Conservation (phyloP, 495 filamentous ascomycete species). For the Mytilinidion resinicola region DNA sequence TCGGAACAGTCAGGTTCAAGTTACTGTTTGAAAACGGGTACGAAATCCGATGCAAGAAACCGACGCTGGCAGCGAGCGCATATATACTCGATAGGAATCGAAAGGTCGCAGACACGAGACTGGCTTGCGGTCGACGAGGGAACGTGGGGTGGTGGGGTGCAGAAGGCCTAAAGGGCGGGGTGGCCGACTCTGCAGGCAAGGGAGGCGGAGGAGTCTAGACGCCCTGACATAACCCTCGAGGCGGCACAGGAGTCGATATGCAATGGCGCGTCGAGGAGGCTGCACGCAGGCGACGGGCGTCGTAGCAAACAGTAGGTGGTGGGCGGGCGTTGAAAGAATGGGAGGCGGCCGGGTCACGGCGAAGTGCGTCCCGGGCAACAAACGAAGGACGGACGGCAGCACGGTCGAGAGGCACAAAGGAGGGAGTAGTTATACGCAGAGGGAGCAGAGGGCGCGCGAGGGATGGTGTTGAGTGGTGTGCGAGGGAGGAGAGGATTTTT, state of each 20-base stretch:
- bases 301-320: not conserved
- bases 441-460: no score
- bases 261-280: no score
- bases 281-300: not conserved
- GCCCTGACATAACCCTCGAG: not conserved
- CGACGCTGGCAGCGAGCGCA: not conserved
- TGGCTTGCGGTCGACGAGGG: not conserved
- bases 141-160: not conserved
- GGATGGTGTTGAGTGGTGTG: not conserved
- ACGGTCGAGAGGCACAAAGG: no score
- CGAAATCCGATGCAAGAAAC: not conserved
- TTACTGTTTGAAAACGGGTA: no score
- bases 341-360: not conserved
- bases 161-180: not conserved
- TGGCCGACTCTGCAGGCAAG: not conserved
- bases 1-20: not conserved
- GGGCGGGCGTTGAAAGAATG: not conserved
- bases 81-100: not conserved
- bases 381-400: slow-evolving; percentile 1
- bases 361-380: not conserved
- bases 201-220: not conserved
- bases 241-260: no score
- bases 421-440: no score
- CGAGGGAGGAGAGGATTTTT: not conserved
- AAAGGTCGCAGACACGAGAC: not conserved